Percentiles rank a stretch among this genome's conserved stretches.
Evolutionary conservation across 306 rosid species (phyloP).

Genomic region (Citrullus colocynthis): DNA sequence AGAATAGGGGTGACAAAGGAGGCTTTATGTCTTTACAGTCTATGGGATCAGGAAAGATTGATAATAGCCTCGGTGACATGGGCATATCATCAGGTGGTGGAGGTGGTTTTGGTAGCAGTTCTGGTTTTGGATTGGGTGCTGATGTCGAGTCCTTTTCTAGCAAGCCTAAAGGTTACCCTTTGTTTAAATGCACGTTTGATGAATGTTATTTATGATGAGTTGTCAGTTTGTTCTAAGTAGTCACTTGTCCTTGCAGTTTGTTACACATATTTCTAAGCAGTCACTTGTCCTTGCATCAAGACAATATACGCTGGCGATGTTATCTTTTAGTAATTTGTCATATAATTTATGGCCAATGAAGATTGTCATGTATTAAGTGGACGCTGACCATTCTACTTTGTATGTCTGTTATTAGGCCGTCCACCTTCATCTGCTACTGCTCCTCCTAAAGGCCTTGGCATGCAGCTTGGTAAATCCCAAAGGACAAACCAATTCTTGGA

Average conservation of each 20-base stretch:
- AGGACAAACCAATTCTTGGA: slow-evolving; percentile 81
- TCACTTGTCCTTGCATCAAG: not conserved
- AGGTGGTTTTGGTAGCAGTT: slow-evolving; percentile 80
- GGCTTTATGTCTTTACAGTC: slow-evolving; percentile 81
- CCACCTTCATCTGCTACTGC: slow-evolving; percentile 88
- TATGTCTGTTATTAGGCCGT: slow-evolving; percentile 37
- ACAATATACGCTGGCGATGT: not conserved
- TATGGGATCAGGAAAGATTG: slow-evolving; percentile 90
- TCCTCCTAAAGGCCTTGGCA: slow-evolving; percentile 91
- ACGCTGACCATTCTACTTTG: not conserved
- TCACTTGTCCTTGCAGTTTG: not conserved
- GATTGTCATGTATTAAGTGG: not conserved
- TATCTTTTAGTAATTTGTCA: not conserved
- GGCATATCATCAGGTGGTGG: slow-evolving; percentile 78
- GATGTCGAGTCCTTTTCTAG: slow-evolving; percentile 65
- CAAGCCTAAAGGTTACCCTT: slow-evolving; percentile 70
- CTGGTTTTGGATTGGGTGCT: slow-evolving; percentile 60
- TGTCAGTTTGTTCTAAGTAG: not conserved
- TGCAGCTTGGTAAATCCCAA: slow-evolving; percentile 97
- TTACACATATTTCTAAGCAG: slow-evolving; percentile 1
- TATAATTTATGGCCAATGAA: not conserved
- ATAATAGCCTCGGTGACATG: slow-evolving; percentile 59
- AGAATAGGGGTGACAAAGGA: slow-evolving; percentile 75
- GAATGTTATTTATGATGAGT: not conserved
- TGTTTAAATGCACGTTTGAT: not conserved